Conservation (phyloP, 495 filamentous ascomycete genomes). For the Aspergillus olivimuriae region DNA sequence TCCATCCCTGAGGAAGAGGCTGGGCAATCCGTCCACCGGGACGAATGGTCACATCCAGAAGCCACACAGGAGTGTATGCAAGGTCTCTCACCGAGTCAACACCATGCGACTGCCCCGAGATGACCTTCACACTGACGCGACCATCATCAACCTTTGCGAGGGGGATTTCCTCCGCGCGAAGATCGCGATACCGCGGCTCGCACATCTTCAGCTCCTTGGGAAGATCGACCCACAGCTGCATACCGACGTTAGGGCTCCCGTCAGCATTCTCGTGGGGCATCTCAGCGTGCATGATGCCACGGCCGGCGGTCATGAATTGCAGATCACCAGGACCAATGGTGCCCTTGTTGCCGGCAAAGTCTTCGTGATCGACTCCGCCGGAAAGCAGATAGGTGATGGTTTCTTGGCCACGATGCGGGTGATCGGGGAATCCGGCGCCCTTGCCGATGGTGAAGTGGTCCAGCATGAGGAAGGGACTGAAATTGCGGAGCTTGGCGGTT, state of each 20-base stretch:
- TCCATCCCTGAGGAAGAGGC: constrained; percentile 74
- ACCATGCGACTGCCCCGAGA: constrained; percentile 75
- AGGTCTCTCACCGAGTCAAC: constrained; percentile 81
- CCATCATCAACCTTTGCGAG: constrained; percentile 58
- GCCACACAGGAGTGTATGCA: constrained; percentile 93
- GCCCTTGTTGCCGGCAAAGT: constrained; percentile 85
- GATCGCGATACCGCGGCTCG: constrained; percentile 88
- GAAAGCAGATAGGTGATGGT: constrained; percentile 87
- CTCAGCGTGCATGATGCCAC: constrained; percentile 92
- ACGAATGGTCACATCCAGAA: constrained; percentile 76
- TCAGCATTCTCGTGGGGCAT: constrained; percentile 82
- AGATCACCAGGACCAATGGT: constrained; percentile 81
- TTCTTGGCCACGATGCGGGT: constrained; percentile 71
- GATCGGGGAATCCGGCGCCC: constrained; percentile 85
- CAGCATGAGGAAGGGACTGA: constrained; percentile 95
- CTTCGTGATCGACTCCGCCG: constrained; percentile 89
- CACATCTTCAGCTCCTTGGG: constrained; percentile 74
- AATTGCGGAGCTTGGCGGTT: constrained; percentile 73
- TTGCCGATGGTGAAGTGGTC: constrained; percentile 82
- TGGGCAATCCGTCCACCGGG: constrained; percentile 73
- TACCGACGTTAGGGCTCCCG: constrained; percentile 72
- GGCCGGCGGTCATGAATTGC: constrained; percentile 96
- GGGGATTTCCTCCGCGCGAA: constrained; percentile 73
- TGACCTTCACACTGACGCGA: constrained; percentile 79
- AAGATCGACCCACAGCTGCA: constrained; percentile 95